Evolutionary conservation across 345 rosid genomes (phyloP).

Genomic region (Lepidium didymum): DNA sequence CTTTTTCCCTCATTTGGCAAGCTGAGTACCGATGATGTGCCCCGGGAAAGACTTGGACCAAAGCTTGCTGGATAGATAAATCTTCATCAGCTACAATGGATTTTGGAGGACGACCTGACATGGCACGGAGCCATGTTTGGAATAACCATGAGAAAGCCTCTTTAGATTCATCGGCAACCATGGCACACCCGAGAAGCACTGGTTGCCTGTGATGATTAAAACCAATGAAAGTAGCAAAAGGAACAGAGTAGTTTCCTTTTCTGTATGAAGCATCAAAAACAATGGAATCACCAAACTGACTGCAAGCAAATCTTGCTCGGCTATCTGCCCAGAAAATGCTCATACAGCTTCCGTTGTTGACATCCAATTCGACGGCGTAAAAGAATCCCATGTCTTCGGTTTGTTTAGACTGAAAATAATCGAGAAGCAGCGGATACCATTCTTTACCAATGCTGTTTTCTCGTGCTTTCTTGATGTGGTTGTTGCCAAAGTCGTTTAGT

Average conservation of each 20-base stretch:
- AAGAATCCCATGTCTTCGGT: constrained; percentile 86
- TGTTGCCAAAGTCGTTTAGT: constrained; percentile 26
- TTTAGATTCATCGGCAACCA: constrained; percentile 65
- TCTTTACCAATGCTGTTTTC: constrained; percentile 60
- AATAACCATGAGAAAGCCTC: constrained; percentile 73
- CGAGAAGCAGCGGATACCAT: constrained; percentile 65
- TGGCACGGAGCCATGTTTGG: constrained; percentile 77
- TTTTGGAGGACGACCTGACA: constrained; percentile 62
- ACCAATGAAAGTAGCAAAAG: constrained; percentile 78
- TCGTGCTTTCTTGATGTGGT: constrained; percentile 24
- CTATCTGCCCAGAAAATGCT: constrained; percentile 91
- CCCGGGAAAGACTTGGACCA: constrained; percentile 61
- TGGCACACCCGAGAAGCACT: constrained; percentile 81
- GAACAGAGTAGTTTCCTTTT: constrained; percentile 47
- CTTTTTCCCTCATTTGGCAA: constrained; percentile 71
- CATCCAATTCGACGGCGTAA: constrained; percentile 56
- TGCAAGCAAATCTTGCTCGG: constrained; percentile 76
- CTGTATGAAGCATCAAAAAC: constrained; percentile 74
- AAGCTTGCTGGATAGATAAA: constrained; percentile 56
- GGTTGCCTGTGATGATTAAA: constrained; percentile 88
- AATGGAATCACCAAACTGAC: constrained; percentile 76
- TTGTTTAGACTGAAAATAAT: constrained; percentile 70
- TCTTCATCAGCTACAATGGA: constrained; percentile 88
- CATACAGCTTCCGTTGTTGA: constrained; percentile 46
- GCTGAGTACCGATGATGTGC: constrained; percentile 68